phyloP scores from a whole-genome alignment of 2,329 filamentous ascomycete species.

The Magnaporthiopsis incrustans region DNA sequence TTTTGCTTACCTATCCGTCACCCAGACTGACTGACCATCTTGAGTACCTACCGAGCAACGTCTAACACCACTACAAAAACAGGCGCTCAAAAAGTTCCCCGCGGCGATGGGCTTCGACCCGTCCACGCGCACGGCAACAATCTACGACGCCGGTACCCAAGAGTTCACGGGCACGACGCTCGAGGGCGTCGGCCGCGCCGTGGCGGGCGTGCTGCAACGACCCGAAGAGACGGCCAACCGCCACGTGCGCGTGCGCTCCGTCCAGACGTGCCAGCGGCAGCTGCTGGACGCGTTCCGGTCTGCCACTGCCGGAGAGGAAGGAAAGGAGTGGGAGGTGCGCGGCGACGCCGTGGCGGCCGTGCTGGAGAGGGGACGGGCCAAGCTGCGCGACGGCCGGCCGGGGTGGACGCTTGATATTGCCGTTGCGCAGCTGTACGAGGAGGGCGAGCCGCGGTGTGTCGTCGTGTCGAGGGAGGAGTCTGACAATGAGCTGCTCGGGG shows the following conservation, averaged over 20 bases:
- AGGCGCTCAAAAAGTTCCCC: conserved; percentile 32
- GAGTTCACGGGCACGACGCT: conserved; percentile 43
- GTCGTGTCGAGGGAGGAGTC: conserved; percentile 16
- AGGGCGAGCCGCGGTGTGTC: conserved; percentile 19
- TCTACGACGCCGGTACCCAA: conserved; percentile 47
- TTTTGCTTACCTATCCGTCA: background rate
- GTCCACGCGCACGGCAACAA: conserved; percentile 34
- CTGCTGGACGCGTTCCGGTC: conserved; percentile 26
- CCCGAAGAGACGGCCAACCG: conserved; percentile 44
- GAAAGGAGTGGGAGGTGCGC: background rate
- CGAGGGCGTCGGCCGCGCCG: conserved; percentile 37
- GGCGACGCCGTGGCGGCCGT: background rate
- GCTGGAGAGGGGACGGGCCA: conserved; percentile 12
- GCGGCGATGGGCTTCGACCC: conserved; percentile 43
- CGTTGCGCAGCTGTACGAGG: conserved; percentile 22
- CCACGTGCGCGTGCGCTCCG: conserved; percentile 46
- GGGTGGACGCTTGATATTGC: conserved; percentile 22
- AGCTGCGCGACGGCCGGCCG: conserved; percentile 13
- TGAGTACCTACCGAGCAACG: too few species aligned
- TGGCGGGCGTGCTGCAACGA: conserved; percentile 39
- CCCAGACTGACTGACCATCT: too few species aligned
- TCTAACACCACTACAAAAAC: too few species aligned
- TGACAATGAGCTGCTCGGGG: conserved; percentile 19
- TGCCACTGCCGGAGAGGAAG: background rate
- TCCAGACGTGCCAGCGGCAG: conserved; percentile 46